Evolutionary conservation across 1,139 yeast genomes (phyloP).

Genomic region (Saccharomyces hybrid): DNA sequence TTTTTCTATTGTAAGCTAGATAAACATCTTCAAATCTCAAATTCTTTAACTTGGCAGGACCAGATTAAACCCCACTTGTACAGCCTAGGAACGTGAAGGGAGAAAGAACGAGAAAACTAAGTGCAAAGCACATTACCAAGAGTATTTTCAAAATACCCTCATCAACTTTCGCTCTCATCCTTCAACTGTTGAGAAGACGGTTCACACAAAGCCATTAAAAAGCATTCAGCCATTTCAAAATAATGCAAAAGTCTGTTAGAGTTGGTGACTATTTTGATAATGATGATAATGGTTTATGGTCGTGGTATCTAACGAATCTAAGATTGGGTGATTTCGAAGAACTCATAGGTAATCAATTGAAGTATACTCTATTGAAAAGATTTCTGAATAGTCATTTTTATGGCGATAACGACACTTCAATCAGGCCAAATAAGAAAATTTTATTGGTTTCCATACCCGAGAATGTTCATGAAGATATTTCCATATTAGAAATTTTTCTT

Average conservation of each 20-base stretch:
- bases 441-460: constrained; percentile 31
- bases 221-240: neutral
- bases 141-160: neutral
- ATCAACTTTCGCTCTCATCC: neutral
- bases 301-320: constrained; percentile 30
- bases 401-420: constrained; percentile 3
- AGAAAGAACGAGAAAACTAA: neutral
- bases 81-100: neutral
- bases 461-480: constrained; percentile 25
- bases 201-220: neutral
- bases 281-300: constrained; percentile 31
- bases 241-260: constrained; percentile 23
- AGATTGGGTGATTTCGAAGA: constrained; percentile 32
- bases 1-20: neutral
- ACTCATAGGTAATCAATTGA: constrained; percentile 23
- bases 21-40: neutral
- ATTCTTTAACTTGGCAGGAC: neutral
- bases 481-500: constrained; percentile 26
- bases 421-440: constrained; percentile 15
- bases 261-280: constrained; percentile 28
- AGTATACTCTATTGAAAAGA: constrained; percentile 23
- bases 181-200: neutral
- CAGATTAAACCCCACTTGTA: neutral
- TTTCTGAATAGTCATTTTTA: constrained; percentile 9
- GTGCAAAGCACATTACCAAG: neutral